Percentiles rank a stretch among this genome's conserved stretches.
phyloP scores from a whole-genome alignment of 202 grass and related monocot species.

The Panicum hallii region DNA sequence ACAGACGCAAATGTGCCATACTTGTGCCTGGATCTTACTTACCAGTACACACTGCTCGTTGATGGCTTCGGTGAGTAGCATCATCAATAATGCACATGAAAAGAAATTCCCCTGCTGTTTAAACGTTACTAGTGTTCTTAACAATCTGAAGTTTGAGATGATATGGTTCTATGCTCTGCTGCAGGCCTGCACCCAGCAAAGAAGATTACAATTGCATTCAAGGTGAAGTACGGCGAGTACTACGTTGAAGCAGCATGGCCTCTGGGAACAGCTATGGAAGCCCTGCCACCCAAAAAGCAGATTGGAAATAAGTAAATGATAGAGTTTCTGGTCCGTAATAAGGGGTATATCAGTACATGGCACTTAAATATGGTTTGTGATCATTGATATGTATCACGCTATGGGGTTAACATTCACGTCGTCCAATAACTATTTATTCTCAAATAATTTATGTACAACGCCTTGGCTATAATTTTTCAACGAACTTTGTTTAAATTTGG shows the following conservation, averaged over 20 bases:
- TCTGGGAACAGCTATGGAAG: conserved; percentile 52
- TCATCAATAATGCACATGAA: background rate
- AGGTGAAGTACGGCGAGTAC: conserved; percentile 45
- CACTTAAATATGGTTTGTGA: background rate
- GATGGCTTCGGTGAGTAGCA: too few relatives aligned
- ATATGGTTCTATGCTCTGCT: background rate
- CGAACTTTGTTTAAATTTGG: background rate
- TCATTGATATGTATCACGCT: background rate
- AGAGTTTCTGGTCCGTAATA: too few relatives aligned
- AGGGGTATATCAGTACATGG: background rate
- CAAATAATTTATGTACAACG: too few relatives aligned
- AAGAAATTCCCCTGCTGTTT: too few relatives aligned
- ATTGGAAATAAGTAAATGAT: background rate
- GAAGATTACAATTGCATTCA: conserved; percentile 43
- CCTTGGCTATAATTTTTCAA: too few relatives aligned
- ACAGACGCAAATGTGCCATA: too few relatives aligned
- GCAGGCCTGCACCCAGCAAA: conserved; percentile 27
- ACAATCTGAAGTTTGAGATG: background rate
- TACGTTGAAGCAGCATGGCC: conserved; percentile 45
- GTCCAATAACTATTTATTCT: too few relatives aligned
- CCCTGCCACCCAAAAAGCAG: conserved; percentile 34
- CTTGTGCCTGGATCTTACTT: too few relatives aligned
- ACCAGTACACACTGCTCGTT: too few relatives aligned
- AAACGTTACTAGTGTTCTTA: background rate
- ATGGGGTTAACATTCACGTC: too few relatives aligned